Base-by-base conservation (phyloP, 2,329 filamentous ascomycete species). In the Colletotrichum camelliae region DNA sequence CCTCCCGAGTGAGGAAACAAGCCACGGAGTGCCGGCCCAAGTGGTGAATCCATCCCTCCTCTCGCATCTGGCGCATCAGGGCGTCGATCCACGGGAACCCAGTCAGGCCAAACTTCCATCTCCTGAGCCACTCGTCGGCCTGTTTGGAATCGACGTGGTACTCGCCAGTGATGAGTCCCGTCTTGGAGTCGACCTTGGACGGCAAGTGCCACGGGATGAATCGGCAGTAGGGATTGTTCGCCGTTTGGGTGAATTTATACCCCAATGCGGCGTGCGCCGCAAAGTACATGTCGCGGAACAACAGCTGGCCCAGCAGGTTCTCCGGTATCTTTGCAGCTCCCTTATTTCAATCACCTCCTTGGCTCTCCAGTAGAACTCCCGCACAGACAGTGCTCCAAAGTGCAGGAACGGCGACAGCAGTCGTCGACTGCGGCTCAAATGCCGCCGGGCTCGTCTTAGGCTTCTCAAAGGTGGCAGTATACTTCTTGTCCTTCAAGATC, bases 241-340 rank as follows among this genome's bases (percentile, higher is more conserved):
- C 86, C 1, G 93, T 93, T 79, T 94, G 93, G 1, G 85, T 87
- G 79, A 95, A 96, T 1, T 86, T 80, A 37, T 89, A 87, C 0
- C 94, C 94, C 2, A 95, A 85, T 0, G 90, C 88, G 1, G 94
- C 93, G 81, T 96, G 94, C 0, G 94, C 94, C 16, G 90, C 94
- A 79, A 96, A 96, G 83, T 96, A 96, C 94, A 96, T 96, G 81
- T 96, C 94, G 18, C 94, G 89, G 82, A 96, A 96, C 13, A 95
- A 86, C 2, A 96, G 84, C 79, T 96, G 94, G 4, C 94, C 94
- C 0, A 89, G 92, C 18, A 96, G 83, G 76, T 91, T 94, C n/a
- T 91, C 91, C 0, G 94, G 94, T 1, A 93, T 91, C 31, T 87
- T 85, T 9, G 91, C 93, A 4, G 90, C 90, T 4, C 87, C 87